Conservation (phyloP, 2,329 filamentous ascomycete genomes). For the Neonectria hederae region DNA sequence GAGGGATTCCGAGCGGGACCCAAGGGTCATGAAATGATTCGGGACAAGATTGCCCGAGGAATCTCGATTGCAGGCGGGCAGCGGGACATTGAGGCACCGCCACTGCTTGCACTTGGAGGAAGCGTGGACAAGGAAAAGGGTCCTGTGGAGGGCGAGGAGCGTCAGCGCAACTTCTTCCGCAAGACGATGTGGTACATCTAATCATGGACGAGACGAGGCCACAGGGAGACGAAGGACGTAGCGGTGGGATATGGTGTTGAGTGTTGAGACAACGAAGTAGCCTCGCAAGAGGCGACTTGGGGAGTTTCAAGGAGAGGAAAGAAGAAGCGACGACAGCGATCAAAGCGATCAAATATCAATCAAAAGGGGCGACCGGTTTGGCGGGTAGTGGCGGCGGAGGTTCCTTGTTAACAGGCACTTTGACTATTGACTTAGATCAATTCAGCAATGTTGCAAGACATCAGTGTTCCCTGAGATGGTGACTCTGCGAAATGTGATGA, state of each 20-base stretch:
- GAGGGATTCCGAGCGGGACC: conserved; percentile 55
- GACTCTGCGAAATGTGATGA: not conserved
- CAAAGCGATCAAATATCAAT: conserved; percentile 19
- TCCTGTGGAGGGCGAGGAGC: conserved; percentile 42
- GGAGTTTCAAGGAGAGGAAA: not conserved
- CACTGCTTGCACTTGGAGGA: conserved; percentile 46
- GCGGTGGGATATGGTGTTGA: no score
- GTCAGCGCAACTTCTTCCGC: conserved; percentile 49
- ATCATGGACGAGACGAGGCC: not conserved
- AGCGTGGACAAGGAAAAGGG: conserved; percentile 27
- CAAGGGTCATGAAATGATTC: conserved; percentile 54
- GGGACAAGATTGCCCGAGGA: conserved; percentile 54
- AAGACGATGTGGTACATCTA: conserved; percentile 58
- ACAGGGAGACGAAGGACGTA: not conserved
- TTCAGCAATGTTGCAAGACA: not conserved
- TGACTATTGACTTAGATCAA: conserved; percentile 6
- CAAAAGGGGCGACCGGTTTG: conserved; percentile 50
- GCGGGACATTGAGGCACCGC: conserved; percentile 41
- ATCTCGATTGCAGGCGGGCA: conserved; percentile 36
- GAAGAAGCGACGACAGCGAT: not conserved
- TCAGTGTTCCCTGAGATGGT: not conserved
- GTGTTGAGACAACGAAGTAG: not conserved
- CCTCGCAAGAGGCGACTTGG: not conserved
- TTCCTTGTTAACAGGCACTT: conserved; percentile 32
- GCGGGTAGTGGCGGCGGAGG: conserved; percentile 49